A percentile compares a stretch with the other conserved stretches of the same genome.
Evolutionary conservation across 2,329 filamentous ascomycete genomes (phyloP).

Genomic region (Cladobotryum mycophilum): DNA sequence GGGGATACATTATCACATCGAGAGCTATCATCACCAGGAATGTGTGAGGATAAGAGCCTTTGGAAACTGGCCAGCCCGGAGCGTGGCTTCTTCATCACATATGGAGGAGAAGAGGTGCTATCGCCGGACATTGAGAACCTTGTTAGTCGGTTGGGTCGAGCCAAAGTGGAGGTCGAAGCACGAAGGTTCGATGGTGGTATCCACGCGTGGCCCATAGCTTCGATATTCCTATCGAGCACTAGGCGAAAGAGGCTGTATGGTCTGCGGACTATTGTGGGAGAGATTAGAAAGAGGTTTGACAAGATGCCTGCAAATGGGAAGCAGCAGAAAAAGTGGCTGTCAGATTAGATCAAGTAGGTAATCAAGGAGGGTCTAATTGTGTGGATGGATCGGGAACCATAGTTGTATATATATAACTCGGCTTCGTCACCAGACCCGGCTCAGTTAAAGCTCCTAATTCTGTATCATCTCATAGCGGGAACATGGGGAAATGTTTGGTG

Average conservation of each 20-base stretch:
- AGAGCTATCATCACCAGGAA: conserved; percentile 55
- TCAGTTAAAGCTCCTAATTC: conserved; percentile 30
- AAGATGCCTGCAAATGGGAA: conserved; percentile 14
- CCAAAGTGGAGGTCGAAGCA: conserved; percentile 48
- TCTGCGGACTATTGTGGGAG: conserved; percentile 35
- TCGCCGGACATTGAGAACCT: conserved; percentile 61
- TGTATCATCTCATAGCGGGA: conserved; percentile 33
- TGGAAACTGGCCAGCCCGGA: conserved; percentile 63
- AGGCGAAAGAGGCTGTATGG: conserved; percentile 46
- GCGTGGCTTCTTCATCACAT: conserved; percentile 63
- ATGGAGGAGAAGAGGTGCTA: conserved; percentile 73
- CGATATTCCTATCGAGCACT: conserved; percentile 47
- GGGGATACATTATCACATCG: conserved; percentile 33
- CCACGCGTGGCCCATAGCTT: conserved; percentile 77
- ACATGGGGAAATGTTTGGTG: background rate
- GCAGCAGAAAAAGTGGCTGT: conserved; percentile 26
- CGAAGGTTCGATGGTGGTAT: conserved; percentile 61
- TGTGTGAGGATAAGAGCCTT: conserved; percentile 57
- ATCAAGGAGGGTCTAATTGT: conserved; percentile 25
- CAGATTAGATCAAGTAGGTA: conserved; percentile 62
- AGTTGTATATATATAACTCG: conserved; percentile 34
- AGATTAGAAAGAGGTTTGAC: conserved; percentile 29
- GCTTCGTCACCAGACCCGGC: conserved; percentile 39
- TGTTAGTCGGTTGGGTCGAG: conserved; percentile 47
- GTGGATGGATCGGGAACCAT: conserved; percentile 37